These are phyloP conservation scores for Paecilomyces dactylethromorphus DNA, from an alignment of 2,329 filamentous ascomycete species.

Conservation along the genomic window DNA sequence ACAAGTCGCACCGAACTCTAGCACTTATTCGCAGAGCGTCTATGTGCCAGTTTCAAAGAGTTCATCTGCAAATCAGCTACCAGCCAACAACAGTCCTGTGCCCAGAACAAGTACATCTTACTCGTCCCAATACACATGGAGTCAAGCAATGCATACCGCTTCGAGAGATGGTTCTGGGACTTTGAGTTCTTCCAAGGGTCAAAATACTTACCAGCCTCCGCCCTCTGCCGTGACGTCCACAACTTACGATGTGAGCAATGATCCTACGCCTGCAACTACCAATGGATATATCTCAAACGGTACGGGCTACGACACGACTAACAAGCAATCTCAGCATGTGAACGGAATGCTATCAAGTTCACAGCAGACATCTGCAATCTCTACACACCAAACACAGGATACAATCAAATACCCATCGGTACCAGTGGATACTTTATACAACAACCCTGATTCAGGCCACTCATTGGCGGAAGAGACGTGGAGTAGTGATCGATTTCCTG, in stretches of 20 bases:
- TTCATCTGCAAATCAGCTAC: background rate
- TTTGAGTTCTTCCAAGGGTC: background rate
- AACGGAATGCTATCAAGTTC: background rate
- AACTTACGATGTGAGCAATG: background rate
- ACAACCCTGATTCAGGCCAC: background rate
- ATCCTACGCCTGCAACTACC: background rate
- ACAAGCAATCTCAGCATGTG: background rate
- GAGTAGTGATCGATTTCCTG: conserved; percentile 1
- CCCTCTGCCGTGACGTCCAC: background rate
- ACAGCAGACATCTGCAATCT: background rate
- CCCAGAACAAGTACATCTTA: background rate
- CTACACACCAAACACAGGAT: background rate
- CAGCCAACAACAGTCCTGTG: background rate
- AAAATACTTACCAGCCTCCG: background rate
- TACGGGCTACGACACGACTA: background rate
- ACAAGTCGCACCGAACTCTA: background rate
- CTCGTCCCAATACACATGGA: background rate
- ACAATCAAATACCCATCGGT: background rate
- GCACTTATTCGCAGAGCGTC: background rate
- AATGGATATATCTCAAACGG: background rate
- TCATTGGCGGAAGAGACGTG: conserved; percentile 3
- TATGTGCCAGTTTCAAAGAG: background rate
- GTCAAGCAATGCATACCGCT: background rate
- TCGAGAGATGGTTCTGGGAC: background rate
- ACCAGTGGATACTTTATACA: background rate